Conservation (phyloP, 1,139 yeast species). For the Arxiozyma bovina region DNA sequence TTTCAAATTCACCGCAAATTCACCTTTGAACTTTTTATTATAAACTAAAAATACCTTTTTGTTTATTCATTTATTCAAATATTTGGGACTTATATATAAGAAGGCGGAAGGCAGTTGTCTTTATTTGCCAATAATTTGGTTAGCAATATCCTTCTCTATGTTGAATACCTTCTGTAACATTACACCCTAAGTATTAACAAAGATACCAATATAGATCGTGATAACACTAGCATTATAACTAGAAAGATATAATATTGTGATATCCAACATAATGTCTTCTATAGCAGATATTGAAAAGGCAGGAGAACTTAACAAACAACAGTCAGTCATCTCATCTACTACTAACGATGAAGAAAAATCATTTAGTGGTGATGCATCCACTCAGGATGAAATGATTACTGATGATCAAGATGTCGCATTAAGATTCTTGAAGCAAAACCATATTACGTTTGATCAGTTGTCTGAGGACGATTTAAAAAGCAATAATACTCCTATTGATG, state of each 20-base stretch:
- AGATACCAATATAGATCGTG: background rate
- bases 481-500: slow-evolving; percentile 2
- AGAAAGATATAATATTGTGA: background rate
- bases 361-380: background rate
- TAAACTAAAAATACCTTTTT: too few relatives aligned
- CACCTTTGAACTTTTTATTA: background rate
- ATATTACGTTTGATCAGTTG: slow-evolving; percentile 3
- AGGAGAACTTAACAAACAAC: background rate
- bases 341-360: background rate
- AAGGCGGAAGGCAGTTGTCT: too few relatives aligned
- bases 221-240: background rate
- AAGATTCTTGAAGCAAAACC: slow-evolving; percentile 18
- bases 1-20: too few relatives aligned
- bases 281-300: background rate
- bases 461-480: slow-evolving; percentile 1
- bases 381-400: background rate
- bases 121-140: too few relatives aligned
- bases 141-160: too few relatives aligned
- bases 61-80: too few relatives aligned
- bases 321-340: background rate
- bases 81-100: too few relatives aligned
- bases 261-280: background rate
- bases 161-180: background rate
- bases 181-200: too few relatives aligned
- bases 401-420: slow-evolving; percentile 22